These are phyloP conservation scores for Suillus weaverae DNA, from an alignment of 768 basidiomycete species.

Conservation along the genomic window DNA sequence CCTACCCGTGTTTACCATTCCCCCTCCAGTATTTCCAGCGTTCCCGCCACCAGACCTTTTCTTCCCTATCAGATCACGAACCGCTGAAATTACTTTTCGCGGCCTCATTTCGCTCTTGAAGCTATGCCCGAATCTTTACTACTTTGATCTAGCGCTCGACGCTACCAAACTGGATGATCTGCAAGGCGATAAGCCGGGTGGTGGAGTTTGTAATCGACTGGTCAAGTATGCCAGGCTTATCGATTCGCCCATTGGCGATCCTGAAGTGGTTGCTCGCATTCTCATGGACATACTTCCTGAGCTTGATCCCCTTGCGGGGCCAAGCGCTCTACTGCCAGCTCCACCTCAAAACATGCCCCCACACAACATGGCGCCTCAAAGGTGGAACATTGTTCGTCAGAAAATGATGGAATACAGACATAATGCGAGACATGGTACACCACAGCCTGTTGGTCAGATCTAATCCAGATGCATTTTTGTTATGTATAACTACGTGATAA, in stretches of 20 bases:
- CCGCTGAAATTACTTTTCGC: background rate
- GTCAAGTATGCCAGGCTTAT: constrained; percentile 2
- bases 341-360: background rate
- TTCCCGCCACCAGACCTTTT: background rate
- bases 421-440: background rate
- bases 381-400: background rate
- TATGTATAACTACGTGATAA: background rate
- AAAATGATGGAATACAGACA: background rate
- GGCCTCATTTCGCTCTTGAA: constrained; percentile 6
- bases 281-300: constrained; percentile 7
- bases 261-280: background rate
- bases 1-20: background rate
- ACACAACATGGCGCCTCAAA: background rate
- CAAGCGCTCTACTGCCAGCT: background rate
- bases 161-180: constrained; percentile 6
- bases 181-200: background rate
- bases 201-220: constrained; percentile 5
- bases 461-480: background rate
- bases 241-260: background rate
- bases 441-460: background rate
- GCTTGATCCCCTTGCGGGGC: constrained; percentile 1
- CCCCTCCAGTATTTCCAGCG: background rate
- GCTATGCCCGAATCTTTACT: constrained; percentile 4
- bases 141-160: constrained; percentile 1
- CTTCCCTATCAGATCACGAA: constrained; percentile 1